Base-by-base conservation (phyloP, 2,329 filamentous ascomycete species). In the Cordyceps pruinosa region DNA sequence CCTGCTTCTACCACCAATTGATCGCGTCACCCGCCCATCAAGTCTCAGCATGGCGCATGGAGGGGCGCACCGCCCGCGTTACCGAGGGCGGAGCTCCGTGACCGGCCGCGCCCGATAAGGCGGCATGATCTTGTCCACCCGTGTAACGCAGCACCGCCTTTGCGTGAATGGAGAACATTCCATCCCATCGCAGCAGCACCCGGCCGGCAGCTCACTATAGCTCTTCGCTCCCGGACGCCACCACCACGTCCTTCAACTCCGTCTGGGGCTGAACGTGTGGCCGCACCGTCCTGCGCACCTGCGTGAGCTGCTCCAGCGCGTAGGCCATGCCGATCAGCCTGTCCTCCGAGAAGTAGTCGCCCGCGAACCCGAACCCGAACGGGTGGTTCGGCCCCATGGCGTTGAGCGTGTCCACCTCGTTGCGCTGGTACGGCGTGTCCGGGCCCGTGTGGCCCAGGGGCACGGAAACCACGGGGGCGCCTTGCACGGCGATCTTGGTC, bases 291-390 rank as follows among this genome's bases (percentile, higher is more conserved):
- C 63, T 57, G 8, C 72, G 60, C 2, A 66, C 64, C 37, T 59
- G 57, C 0, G 70, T 86, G 61, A 75, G 72, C 71, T 87, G 82
- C 72, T 90, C 86, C 69, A 83, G 88, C 4, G 83, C 85, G 73
- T 86, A 88, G 7, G 85, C 86, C 65, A 84, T 78, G 0, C 80
- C 81, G 58, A 89, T 81, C 61, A 90, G 64, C 30, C 69, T 75
- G 63, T 79, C 80, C 67, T 89, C 86, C 35, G 75, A 80, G 72
- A 81, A 89, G 49, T 75, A 76, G 3, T 69, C 69, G 0, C 85
- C 87, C 46, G 87, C 71, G 63, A 89, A 88, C 8, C 76, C 76
- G 12, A 89, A 69, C 0, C 86, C 86, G 66, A 88, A 84, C 23
- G 76, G 76, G 25, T 83, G 67, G 19, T 81, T 80, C 0, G 84